phyloP scores from a whole-genome alignment of 1,284 basidiomycete species.

The Sporisorium reilianum region DNA sequence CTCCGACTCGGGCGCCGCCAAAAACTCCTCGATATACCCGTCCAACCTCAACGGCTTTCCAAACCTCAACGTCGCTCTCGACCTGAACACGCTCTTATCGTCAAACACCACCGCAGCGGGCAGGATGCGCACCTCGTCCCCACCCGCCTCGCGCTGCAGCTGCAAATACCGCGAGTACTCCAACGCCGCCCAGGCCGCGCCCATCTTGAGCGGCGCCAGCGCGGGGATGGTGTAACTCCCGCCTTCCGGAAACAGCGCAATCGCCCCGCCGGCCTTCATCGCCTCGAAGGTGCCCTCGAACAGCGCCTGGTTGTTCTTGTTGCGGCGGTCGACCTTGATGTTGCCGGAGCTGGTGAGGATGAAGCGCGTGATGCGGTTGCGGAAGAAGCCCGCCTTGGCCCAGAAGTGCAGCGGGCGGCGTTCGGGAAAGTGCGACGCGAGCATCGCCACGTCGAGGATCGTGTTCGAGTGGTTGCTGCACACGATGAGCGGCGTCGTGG shows the following conservation, averaged over 20 bases:
- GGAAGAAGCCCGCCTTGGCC: slow-evolving; percentile 82
- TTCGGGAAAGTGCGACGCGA: slow-evolving; percentile 78
- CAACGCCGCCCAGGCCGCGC: slow-evolving; percentile 92
- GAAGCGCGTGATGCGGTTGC: slow-evolving; percentile 75
- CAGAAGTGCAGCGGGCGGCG: slow-evolving; percentile 88
- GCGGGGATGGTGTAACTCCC: slow-evolving; percentile 81
- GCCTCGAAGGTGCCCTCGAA: slow-evolving; percentile 91
- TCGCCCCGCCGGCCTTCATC: slow-evolving; percentile 80
- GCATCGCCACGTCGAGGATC: slow-evolving; percentile 64
- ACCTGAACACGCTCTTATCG: slow-evolving; percentile 92
- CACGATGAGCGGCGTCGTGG: slow-evolving; percentile 47
- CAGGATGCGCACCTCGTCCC: slow-evolving; percentile 75
- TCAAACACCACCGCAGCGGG: slow-evolving; percentile 92
- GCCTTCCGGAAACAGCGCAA: slow-evolving; percentile 95
- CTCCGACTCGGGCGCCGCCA: slow-evolving; percentile 59
- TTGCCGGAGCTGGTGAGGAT: slow-evolving; percentile 90
- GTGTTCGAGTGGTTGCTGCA: slow-evolving; percentile 72
- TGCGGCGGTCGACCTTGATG: slow-evolving; percentile 93
- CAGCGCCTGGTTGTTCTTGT: slow-evolving; percentile 87
- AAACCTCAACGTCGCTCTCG: slow-evolving; percentile 76
- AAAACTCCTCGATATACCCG: slow-evolving; percentile 81
- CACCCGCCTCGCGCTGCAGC: slow-evolving; percentile 2
- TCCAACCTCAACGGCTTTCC: slow-evolving; percentile 83
- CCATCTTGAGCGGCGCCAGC: slow-evolving; percentile 94
- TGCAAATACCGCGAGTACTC: slow-evolving; percentile 79